Evolutionary conservation across 1,284 basidiomycete species (phyloP).

Genomic region (Melanopsichium pennsylvanicum): DNA sequence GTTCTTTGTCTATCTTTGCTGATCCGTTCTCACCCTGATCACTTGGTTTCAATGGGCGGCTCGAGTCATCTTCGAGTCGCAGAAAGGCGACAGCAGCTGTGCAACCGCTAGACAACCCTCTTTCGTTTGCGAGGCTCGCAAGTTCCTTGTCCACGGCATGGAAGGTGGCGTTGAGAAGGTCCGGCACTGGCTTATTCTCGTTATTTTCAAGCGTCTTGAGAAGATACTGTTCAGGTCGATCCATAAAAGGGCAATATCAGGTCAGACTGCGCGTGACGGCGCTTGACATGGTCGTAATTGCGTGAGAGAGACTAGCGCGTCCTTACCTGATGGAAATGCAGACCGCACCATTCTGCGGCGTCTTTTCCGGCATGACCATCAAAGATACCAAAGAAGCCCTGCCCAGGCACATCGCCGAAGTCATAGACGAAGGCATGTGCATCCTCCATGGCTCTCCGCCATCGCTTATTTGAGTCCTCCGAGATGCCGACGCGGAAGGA

Average conservation of each 20-base stretch:
- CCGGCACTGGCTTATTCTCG: slow-evolving; percentile 76
- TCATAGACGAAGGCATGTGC: slow-evolving; percentile 94
- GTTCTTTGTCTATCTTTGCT: neutral
- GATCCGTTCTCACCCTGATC: neutral
- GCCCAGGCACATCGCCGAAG: slow-evolving; percentile 86
- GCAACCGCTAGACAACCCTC: slow-evolving; percentile 93
- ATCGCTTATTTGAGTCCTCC: slow-evolving; percentile 83
- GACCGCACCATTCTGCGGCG: slow-evolving; percentile 97
- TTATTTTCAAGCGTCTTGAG: slow-evolving; percentile 67
- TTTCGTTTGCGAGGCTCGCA: slow-evolving; percentile 81
- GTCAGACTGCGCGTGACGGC: too few species aligned
- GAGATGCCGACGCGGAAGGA: slow-evolving; percentile 80
- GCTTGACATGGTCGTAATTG: too few species aligned
- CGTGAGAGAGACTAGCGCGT: too few species aligned
- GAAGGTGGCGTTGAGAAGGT: slow-evolving; percentile 90
- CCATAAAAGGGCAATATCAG: neutral
- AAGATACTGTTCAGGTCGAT: slow-evolving; percentile 60
- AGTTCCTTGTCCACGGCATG: slow-evolving; percentile 86
- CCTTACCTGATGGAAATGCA: slow-evolving; percentile 88
- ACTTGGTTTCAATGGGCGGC: slow-evolving; percentile 52
- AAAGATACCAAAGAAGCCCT: slow-evolving; percentile 97
- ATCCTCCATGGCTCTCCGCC: slow-evolving; percentile 95
- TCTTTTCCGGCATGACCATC: slow-evolving; percentile 99
- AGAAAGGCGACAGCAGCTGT: slow-evolving; percentile 97
- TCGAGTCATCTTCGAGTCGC: slow-evolving; percentile 80